Evolutionary conservation across 495 filamentous ascomycete species (phyloP).

Genomic region (Aspergillus incahuasiensis): DNA sequence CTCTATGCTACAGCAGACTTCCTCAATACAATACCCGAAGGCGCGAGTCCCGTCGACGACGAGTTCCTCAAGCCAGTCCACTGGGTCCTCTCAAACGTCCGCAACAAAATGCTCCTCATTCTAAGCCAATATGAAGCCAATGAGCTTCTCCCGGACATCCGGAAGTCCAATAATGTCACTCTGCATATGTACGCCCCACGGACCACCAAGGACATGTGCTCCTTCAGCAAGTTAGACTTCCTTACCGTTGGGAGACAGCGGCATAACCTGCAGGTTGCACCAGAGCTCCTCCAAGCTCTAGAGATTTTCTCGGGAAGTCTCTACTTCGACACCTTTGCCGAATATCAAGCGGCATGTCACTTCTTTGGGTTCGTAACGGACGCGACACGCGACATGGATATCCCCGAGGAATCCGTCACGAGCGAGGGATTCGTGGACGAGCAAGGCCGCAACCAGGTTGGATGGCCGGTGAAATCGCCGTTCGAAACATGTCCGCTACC

Average conservation of each 20-base stretch:
- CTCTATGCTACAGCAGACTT: too few species aligned
- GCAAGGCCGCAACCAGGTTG: constrained; percentile 8
- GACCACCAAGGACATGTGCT: constrained; percentile 33
- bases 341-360: constrained; percentile 49
- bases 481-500: constrained; percentile 45
- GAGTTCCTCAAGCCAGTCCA: constrained; percentile 48
- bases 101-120: constrained; percentile 30
- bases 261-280: neutral
- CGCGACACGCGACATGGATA: constrained; percentile 3
- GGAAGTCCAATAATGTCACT: constrained; percentile 20
- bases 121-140: too few species aligned
- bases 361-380: constrained; percentile 47
- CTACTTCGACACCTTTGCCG: constrained; percentile 47
- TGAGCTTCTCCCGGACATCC: constrained; percentile 37
- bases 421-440: constrained; percentile 45
- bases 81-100: constrained; percentile 47
- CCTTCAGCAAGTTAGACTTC: constrained; percentile 43
- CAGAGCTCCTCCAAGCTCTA: constrained; percentile 30
- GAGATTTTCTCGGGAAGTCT: constrained; percentile 65
- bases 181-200: constrained; percentile 56
- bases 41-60: neutral
- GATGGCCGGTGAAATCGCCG: constrained; percentile 25
- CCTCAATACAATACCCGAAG: neutral
- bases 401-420: constrained; percentile 18
- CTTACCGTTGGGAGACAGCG: constrained; percentile 13